Evolutionary conservation across 257 asterid species (phyloP), one percentile per base, ranked within the genome.

Genomic region (Craterostigma plantagineum): DNA sequence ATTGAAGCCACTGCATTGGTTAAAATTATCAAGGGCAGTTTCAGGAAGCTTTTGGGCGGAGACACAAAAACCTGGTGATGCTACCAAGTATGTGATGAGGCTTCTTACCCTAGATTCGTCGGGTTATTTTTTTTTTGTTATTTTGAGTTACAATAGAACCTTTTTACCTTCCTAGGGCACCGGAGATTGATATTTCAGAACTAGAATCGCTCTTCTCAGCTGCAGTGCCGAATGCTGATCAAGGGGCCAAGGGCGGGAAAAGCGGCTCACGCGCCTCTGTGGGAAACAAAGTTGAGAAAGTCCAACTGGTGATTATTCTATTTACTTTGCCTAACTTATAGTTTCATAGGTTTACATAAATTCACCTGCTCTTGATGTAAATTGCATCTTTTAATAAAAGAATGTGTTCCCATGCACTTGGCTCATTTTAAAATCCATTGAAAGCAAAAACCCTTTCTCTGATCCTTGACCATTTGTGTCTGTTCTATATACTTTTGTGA

Each of bases 21-120:
- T 92, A 67, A 90, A 90, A 70, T 91, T 90, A 58, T 75, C 99
- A n/a, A 75, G 94, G 66, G 92, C 77, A 67, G 16, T 90, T 51
- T 92, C 83, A 64, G 99, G 99, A 61, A 90, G 99, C 75, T 68
- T 90, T 63, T 90, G 99, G 99, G 99, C 77, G 48, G 99, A 90
- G 69, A 62, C 84, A 62, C 94, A 83, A 70, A 80, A 79, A 61
- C 61, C 56, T 12, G 96, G 91, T 45, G 99, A 80, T 18, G 76
- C 92, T 69, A 23, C 30, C 30, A 23, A 23, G 30, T 23, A 6
- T 23, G 30, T 23, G 4, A 23, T 23, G 6, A 23, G 6, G 39
- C 42, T 1, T 41, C 10, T 11, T 41, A 3, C 9, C 27, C 52
- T 16, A 18, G n/a, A 43, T 47, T 33, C 13, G 49, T 53, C 38